These are phyloP conservation scores for Rhytidhysteron rufulum DNA, from an alignment of 2,329 filamentous ascomycete species.

Conservation along the genomic window DNA sequence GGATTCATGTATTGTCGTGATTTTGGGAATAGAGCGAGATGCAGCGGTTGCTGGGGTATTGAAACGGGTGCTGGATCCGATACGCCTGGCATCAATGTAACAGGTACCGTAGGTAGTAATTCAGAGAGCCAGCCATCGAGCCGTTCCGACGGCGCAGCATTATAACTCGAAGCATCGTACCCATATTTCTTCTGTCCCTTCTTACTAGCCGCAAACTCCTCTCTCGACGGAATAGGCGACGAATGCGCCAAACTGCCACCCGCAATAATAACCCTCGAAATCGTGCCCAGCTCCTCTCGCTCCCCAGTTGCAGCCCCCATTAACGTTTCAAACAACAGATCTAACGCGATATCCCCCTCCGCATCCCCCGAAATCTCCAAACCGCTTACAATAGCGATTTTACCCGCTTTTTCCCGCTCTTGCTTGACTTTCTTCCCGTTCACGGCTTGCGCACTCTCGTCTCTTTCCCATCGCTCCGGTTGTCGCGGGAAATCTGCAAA, in stretches of 20 bases:
- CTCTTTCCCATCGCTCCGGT: constrained; percentile 71
- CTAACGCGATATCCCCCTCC: constrained; percentile 69
- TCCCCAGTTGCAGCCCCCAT: constrained; percentile 73
- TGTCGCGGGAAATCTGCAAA: constrained; percentile 84
- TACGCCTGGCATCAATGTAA: constrained; percentile 82
- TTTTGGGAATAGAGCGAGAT: constrained; percentile 83
- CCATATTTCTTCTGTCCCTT: constrained; percentile 77
- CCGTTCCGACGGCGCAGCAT: constrained; percentile 75
- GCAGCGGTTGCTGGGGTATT: constrained; percentile 88
- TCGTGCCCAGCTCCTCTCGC: constrained; percentile 60
- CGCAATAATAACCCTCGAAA: constrained; percentile 84
- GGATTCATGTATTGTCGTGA: constrained; percentile 63
- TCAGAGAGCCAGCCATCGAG: constrained; percentile 79
- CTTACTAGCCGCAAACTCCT: constrained; percentile 39
- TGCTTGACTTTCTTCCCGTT: constrained; percentile 37
- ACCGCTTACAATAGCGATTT: constrained; percentile 86
- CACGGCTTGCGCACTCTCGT: constrained; percentile 43
- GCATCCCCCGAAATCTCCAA: constrained; percentile 75
- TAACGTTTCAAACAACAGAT: constrained; percentile 80
- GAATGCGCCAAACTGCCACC: constrained; percentile 73
- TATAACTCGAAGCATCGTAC: constrained; percentile 86
- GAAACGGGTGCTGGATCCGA: constrained; percentile 85
- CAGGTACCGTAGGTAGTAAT: constrained; percentile 78
- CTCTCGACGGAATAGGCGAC: constrained; percentile 43
- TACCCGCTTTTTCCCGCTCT: constrained; percentile 51